phyloP scores from a whole-genome alignment of 2,329 filamentous ascomycete genomes.

The Cordyceps fumosorosea region DNA sequence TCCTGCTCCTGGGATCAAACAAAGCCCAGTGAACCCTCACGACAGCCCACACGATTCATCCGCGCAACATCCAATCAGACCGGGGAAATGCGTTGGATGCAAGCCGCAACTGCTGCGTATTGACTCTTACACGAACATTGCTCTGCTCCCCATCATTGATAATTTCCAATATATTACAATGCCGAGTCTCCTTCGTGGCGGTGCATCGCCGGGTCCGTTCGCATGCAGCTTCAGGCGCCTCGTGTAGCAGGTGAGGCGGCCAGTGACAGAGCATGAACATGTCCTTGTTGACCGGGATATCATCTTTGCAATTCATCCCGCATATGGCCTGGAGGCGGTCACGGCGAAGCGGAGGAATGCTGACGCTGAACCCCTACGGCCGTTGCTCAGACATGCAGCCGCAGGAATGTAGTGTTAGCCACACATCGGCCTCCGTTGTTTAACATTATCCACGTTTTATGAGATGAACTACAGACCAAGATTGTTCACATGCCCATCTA shows the following conservation, averaged over 20 bases:
- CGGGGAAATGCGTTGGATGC: too few relatives aligned
- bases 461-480: background rate
- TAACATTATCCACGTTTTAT: background rate
- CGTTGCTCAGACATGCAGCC: background rate
- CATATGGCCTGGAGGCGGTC: too few relatives aligned
- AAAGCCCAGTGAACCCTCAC: too few relatives aligned
- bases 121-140: too few relatives aligned
- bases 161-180: too few relatives aligned
- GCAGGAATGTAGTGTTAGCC: background rate
- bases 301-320: background rate
- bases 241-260: background rate
- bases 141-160: too few relatives aligned
- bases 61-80: too few relatives aligned
- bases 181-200: too few relatives aligned
- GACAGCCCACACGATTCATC: too few relatives aligned
- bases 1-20: too few relatives aligned
- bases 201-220: background rate
- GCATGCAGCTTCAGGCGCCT: background rate
- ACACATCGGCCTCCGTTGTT: background rate
- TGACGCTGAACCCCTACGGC: background rate
- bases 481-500: background rate
- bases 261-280: background rate
- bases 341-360: background rate
- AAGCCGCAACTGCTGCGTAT: too few relatives aligned
- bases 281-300: background rate